A percentile compares a stretch with the other conserved stretches of the same genome.
Conservation (phyloP, 306 rosid species). For the Hylodesmum podocarpum region DNA sequence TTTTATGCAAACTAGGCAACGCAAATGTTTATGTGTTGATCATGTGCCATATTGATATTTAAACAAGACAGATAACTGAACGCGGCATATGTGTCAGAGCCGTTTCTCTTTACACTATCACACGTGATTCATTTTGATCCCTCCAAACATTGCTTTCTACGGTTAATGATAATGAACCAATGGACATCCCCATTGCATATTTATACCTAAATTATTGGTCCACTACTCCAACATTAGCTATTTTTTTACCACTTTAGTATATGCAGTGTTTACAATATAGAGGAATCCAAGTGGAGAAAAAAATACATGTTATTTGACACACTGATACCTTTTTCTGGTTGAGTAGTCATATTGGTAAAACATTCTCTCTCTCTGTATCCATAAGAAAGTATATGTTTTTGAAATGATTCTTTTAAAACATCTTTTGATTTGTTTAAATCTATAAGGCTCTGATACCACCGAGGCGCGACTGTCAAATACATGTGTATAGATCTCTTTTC, state of each 20-base stretch:
- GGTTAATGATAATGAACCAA: constrained; percentile 2
- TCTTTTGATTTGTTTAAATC: too few relatives aligned
- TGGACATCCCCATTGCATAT: background rate
- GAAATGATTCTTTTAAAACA: too few relatives aligned
- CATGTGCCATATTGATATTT: background rate
- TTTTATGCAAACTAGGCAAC: background rate
- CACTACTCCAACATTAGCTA: background rate
- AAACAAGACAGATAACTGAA: constrained; percentile 14
- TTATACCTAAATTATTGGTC: background rate
- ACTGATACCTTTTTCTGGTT: too few relatives aligned
- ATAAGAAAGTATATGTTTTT: too few relatives aligned
- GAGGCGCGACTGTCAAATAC: too few relatives aligned
- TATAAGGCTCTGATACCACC: too few relatives aligned
- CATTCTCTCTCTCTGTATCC: too few relatives aligned
- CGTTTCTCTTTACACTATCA: background rate
- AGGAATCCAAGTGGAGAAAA: background rate
- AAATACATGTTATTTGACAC: too few relatives aligned
- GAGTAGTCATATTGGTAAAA: too few relatives aligned
- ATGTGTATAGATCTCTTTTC: too few relatives aligned
- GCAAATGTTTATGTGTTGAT: background rate
- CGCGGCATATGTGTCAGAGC: background rate
- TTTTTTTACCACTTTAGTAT: background rate
- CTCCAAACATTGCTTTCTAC: background rate
- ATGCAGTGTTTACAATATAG: background rate
- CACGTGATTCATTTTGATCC: constrained; percentile 3